Evolutionary conservation across 169 alveolate species (phyloP).

Genomic region (Eimeria mitis): DNA sequence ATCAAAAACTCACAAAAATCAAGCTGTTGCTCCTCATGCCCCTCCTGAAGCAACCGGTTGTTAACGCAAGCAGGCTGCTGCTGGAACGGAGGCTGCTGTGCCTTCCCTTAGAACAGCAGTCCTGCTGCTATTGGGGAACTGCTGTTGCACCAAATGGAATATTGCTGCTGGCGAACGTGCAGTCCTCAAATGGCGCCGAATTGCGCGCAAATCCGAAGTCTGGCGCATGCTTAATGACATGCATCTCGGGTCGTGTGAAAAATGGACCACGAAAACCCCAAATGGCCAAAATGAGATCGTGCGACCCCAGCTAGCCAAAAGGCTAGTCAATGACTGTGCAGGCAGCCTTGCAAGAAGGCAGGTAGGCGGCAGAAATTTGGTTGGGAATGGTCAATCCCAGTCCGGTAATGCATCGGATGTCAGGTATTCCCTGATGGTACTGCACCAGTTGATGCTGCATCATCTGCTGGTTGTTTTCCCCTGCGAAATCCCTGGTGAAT

Average conservation of each 20-base stretch:
- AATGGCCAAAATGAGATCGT: constrained; percentile 26
- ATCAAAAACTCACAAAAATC: constrained; percentile 3
- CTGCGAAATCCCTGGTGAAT: constrained; percentile 44
- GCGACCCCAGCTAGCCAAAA: constrained; percentile 52
- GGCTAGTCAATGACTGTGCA: constrained; percentile 48
- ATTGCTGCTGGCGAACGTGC: constrained; percentile 12
- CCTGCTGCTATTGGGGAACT: constrained; percentile 1
- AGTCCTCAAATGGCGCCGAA: neutral
- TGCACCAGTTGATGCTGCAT: constrained; percentile 41
- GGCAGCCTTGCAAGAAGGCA: constrained; percentile 50
- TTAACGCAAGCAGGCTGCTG: constrained; percentile 20
- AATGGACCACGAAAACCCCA: constrained; percentile 4
- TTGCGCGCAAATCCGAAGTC: neutral
- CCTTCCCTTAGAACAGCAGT: neutral
- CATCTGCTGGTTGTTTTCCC: constrained; percentile 31
- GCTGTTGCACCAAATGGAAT: neutral
- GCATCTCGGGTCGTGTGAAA: constrained; percentile 18
- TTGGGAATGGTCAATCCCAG: constrained; percentile 55
- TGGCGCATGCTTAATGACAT: neutral
- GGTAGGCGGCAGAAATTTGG: constrained; percentile 57
- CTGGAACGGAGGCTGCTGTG: constrained; percentile 7
- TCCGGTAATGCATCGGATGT: constrained; percentile 25
- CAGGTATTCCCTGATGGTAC: constrained; percentile 57
- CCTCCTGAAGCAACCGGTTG: neutral
- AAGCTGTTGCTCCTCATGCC: neutral